Base-by-base conservation (phyloP, 1,139 yeast genomes). In the Diutina mesorugosa region DNA sequence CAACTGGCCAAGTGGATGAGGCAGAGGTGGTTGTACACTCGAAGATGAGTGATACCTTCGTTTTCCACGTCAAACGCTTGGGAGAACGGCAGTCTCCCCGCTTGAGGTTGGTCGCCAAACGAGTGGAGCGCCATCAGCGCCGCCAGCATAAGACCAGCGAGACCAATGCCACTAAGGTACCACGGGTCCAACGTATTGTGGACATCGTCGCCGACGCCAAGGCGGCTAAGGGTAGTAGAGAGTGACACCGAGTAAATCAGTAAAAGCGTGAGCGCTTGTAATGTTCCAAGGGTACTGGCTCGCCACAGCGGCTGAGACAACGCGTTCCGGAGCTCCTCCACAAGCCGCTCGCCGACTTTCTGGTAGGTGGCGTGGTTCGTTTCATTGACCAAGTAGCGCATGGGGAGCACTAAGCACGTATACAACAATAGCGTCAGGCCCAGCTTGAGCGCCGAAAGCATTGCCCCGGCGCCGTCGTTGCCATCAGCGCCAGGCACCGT, bases 1-100 rank as follows among this genome's bases (percentile, higher is more conserved):
- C 91, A 84, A 65, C 82, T 81, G 35, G 83, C 81, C 57, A 87
- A 65, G 64, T 88, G 96, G 1, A 83, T 87, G 55, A 88, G 70
- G 45, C 86, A 79, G 57, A 88, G 71, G 62, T 87, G 93, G 67
- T 87, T 88, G 80, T 89, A 87, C 14, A 85, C 77, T 55, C 93
- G 72, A 61, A 78, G 74, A 8, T 77, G 75, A 0, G 84, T 78
- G 57, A 80, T 68, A 61, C 79, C 72, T 59, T 81, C 81, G 52
- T 77, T 69, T 1, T 71, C 61, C 18, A 50, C 45, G 58, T 69
- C 73, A 26, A 69, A 61, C 32, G 45, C 53, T 4, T n/a, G 45
- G 3, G 53, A 50, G 18, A 50, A 50, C 28, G 45, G 41, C 45
- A 32, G 45, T 6, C 28, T 14, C 21, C 26, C 26, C 4, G 28